Evolutionary conservation across 2,329 filamentous ascomycete genomes (phyloP).

Genomic region (Pestalotiopsis sp.): DNA sequence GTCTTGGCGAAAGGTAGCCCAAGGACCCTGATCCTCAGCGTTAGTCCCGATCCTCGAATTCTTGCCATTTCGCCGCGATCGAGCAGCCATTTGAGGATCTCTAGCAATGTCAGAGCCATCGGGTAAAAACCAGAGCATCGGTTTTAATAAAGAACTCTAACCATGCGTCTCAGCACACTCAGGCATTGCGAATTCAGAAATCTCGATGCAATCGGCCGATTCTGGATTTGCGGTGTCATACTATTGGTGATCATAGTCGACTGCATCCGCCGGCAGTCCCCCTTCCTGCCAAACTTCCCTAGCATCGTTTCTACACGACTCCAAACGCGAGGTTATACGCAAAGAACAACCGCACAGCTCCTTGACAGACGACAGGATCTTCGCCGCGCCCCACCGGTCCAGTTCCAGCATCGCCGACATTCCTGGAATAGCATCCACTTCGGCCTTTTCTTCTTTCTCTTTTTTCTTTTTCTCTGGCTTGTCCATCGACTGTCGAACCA

Average conservation of each 20-base stretch:
- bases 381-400: background rate
- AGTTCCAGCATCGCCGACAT: background rate
- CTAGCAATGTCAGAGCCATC: background rate
- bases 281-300: background rate
- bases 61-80: background rate
- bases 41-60: background rate
- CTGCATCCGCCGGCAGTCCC: background rate
- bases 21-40: slow-evolving; percentile 4
- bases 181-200: slow-evolving; percentile 10
- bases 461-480: background rate
- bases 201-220: slow-evolving; percentile 13
- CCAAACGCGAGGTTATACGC: slow-evolving; percentile 5
- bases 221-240: slow-evolving; percentile 5
- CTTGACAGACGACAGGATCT: background rate
- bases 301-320: background rate
- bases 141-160: background rate
- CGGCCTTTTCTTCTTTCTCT: background rate
- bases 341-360: background rate
- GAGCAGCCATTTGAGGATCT: background rate
- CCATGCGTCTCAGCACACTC: background rate
- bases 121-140: background rate
- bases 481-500: background rate
- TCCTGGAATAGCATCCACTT: background rate
- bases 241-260: background rate
- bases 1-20: background rate